Evolutionary conservation across 805 yeast genomes (phyloP), one percentile per base, ranked within the genome.

Genomic region (Pichia manshurica): DNA sequence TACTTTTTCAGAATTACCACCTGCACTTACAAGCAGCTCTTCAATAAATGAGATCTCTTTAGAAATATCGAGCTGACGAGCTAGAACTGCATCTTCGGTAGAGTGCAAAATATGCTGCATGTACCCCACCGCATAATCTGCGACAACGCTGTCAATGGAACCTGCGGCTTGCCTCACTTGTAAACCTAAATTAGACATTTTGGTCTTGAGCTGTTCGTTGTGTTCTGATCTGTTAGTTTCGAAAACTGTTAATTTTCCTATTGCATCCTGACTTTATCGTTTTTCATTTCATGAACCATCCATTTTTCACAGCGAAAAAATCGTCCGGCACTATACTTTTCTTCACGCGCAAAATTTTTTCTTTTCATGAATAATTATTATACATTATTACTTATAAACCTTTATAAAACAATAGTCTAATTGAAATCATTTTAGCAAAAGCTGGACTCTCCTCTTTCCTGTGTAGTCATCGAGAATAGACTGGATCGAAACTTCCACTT

Each of bases 41-140:
- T 78, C 70, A 29, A 93, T 69, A 62, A 87, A 93, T 1, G 64
- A 53, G 52, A 91, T 74, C 63, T 91, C 98, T 16, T 71, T 64
- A 2, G 75, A 68, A 39, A 89, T 73, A 61, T 86, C 80, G 39
- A 89, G 64, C 55, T 78, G 82, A 56, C 81, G 84, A 35, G 93
- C 82, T 23, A 81, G 70, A n/a, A 87, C 93, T 28, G 89, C 81
- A 64, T 89, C 96, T 54, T 80, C 82, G 0, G 93, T 87, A 17
- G 86, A 73, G 44, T 71, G 73, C n/a, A 88, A 79, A 17, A 93
- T 69, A 68, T 89, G 90, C 50, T 84, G 82, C 46, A 88, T 84
- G 58, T 90, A 93, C 1, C 99, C 99, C 34, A 84, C 83, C 3
- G 96, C 95, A 63, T 93, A 93, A 52, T 89, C 93, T 1, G 83